These are phyloP conservation scores for Gigaspora rosea DNA, from an alignment of 192 early-diverging fungal species.

Conservation along the genomic window DNA sequence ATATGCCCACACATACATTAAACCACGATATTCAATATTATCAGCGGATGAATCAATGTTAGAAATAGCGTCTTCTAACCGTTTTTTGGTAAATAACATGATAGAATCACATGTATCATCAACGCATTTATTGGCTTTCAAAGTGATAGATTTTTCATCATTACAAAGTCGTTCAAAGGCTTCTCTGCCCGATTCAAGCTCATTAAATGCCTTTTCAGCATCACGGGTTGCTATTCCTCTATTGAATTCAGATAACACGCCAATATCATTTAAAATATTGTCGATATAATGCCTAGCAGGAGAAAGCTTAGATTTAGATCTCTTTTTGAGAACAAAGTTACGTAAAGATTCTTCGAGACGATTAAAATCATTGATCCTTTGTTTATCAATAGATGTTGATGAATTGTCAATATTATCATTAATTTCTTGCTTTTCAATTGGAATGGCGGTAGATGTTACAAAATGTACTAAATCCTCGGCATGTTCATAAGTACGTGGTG, in stretches of 20 bases:
- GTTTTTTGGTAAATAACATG: slow-evolving; percentile 43
- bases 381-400: slow-evolving; percentile 30
- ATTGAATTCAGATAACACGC: slow-evolving; percentile 73
- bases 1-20: slow-evolving; percentile 85
- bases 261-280: slow-evolving; percentile 84
- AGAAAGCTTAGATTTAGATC: slow-evolving; percentile 89
- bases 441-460: slow-evolving; percentile 72
- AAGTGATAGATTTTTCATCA: slow-evolving; percentile 70
- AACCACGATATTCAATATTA: slow-evolving; percentile 75
- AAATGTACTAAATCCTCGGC: slow-evolving; percentile 95
- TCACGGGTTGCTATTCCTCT: slow-evolving; percentile 58
- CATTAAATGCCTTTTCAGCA: slow-evolving; percentile 60
- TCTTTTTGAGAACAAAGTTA: slow-evolving; percentile 93
- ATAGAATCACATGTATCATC: slow-evolving; percentile 63
- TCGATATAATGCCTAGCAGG: slow-evolving; percentile 90
- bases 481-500: slow-evolving; percentile 88
- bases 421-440: slow-evolving; percentile 26
- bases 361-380: slow-evolving; percentile 61
- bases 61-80: slow-evolving; percentile 55
- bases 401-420: slow-evolving; percentile 31
- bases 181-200: slow-evolving; percentile 68
- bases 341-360: slow-evolving; percentile 85
- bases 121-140: slow-evolving; percentile 60
- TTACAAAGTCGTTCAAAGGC: slow-evolving; percentile 74
- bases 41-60: slow-evolving; percentile 69